Conservation (phyloP, 2,329 filamentous ascomycete species). For the Cercospora janseana region DNA sequence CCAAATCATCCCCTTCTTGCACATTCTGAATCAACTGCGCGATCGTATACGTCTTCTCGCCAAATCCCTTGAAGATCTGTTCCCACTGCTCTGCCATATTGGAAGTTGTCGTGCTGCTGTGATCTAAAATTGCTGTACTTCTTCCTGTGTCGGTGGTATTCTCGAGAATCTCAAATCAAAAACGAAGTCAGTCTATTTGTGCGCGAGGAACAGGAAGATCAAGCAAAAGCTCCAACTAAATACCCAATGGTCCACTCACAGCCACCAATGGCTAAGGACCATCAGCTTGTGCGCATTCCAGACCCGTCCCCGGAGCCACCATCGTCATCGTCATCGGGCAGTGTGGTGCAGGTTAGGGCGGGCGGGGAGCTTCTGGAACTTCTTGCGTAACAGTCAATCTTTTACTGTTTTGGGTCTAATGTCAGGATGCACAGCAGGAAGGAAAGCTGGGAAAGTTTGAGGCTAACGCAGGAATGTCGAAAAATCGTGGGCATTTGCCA, state of each 20-base stretch:
- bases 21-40: conserved; percentile 23
- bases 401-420: conserved; percentile 5
- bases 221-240: neutral
- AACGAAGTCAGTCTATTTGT: too few relatives aligned
- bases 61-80: conserved; percentile 26
- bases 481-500: conserved; percentile 2
- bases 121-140: too few relatives aligned
- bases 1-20: conserved; percentile 26
- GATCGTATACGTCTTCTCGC: conserved; percentile 26
- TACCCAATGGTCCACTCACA: conserved; percentile 1
- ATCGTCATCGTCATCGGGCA: conserved; percentile 13
- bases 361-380: too few relatives aligned
- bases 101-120: neutral
- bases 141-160: too few relatives aligned
- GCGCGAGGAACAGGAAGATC: too few relatives aligned
- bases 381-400: too few relatives aligned
- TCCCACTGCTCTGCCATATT: conserved; percentile 28
- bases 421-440: conserved; percentile 4
- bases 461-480: conserved; percentile 8
- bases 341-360: too few relatives aligned
- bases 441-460: neutral
- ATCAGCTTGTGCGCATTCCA: too few relatives aligned
- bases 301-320: too few relatives aligned
- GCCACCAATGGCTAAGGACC: too few relatives aligned
- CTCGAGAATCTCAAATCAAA: too few relatives aligned